phyloP scores from a whole-genome alignment of 2,329 filamentous ascomycete genomes.

The Lizonia empirigonia region DNA sequence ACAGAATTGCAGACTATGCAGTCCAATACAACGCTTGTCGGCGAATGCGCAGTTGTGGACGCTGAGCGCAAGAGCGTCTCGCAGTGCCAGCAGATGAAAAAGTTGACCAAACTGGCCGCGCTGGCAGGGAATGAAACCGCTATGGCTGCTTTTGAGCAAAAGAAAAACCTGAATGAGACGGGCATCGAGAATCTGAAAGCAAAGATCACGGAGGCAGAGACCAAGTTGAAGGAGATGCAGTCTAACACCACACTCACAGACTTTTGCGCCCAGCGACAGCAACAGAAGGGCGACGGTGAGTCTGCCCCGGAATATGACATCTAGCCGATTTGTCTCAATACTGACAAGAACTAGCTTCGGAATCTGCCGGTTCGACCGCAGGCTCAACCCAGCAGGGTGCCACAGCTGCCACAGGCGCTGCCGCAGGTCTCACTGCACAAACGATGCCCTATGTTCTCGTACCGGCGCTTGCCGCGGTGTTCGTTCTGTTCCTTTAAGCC shows the following conservation, averaged over 20 bases:
- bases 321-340: background rate
- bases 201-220: slow-evolving; percentile 26
- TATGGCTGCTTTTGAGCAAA: slow-evolving; percentile 27
- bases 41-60: slow-evolving; percentile 31
- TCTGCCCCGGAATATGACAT: background rate
- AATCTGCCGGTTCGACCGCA: background rate
- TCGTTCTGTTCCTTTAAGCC: slow-evolving; percentile 25
- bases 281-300: slow-evolving; percentile 22
- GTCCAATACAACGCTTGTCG: slow-evolving; percentile 35
- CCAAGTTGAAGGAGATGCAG: slow-evolving; percentile 30
- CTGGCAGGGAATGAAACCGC: slow-evolving; percentile 37
- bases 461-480: slow-evolving; percentile 21
- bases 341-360: slow-evolving; percentile 1
- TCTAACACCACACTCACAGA: slow-evolving; percentile 37
- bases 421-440: slow-evolving; percentile 18
- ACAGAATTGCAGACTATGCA: slow-evolving; percentile 29
- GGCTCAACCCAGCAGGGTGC: slow-evolving; percentile 6
- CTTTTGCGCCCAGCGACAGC: slow-evolving; percentile 26
- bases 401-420: slow-evolving; percentile 19
- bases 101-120: slow-evolving; percentile 26
- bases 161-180: slow-evolving; percentile 31
- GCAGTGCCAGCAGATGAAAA: slow-evolving; percentile 33
- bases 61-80: slow-evolving; percentile 27
- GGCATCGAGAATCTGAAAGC: slow-evolving; percentile 30
- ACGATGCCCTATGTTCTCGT: slow-evolving; percentile 26